Evolutionary conservation across 2,329 filamentous ascomycete species (phyloP), one percentile per base, ranked within the genome.

Genomic region (Fusarium coicis): DNA sequence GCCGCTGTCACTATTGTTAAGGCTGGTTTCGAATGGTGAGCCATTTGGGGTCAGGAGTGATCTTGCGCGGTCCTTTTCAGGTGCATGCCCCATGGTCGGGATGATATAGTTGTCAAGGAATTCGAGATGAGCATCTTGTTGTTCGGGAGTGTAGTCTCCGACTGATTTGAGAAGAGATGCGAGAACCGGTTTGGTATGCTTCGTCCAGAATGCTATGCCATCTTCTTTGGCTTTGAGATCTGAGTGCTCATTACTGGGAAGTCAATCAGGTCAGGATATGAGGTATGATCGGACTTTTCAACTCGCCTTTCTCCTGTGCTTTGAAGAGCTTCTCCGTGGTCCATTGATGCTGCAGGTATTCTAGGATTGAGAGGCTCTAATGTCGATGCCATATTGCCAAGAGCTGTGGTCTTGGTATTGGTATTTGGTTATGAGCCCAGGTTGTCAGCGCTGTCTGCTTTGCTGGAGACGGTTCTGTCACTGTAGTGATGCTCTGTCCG

Each of bases 21-120:
- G 63, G 7, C 66, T 69, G 16, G 66, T 69, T 50, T 69, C 66
- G 26, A 69, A 69, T 16, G 66, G 63, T 8, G 66, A 69, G 26
- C 66, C 66, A 23, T 69, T 54, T 2, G 46, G 63, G 15, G 66
- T 69, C 16, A 69, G 28, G 3, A 69, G 66, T 21, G 66, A 69
- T 44, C 66, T 49, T 36, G 63, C 52, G n/a, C 46, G 66, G 14
- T 47, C 53, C 4, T 58, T 63, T 7, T 44, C 28, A 15, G 66
- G 66, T 0, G 46, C 63, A 5, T 2, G 52, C 3, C 66, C 66
- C 63, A 69, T 69, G 16, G 16, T 69, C 8, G 66, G 63, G 14
- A 69, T 58, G 5, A 69, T 59, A 21, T 63, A 59, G 23, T 55
- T 36, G 10, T 69, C 56, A 6, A 69, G 53, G 9, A 69, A 68